Percentiles rank a stretch among this genome's conserved stretches.
phyloP scores from a whole-genome alignment of 2,329 filamentous ascomycete genomes.

The Fusarium sp. region DNA sequence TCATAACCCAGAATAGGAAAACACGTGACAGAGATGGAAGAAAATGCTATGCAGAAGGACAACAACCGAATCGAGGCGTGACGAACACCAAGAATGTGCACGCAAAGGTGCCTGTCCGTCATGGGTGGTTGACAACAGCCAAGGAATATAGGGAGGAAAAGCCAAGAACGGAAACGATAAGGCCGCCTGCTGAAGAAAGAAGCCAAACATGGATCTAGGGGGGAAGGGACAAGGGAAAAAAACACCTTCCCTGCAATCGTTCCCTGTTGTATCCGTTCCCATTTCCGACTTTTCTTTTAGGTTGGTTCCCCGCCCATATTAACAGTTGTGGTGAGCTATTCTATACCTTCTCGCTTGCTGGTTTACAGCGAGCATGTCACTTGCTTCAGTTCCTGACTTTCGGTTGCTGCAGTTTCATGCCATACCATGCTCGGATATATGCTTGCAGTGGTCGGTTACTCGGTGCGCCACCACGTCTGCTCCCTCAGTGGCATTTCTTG shows the following conservation, averaged over 20 bases:
- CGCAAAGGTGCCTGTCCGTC: conserved; percentile 3
- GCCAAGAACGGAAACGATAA: conserved; percentile 24
- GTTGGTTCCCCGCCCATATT: conserved; percentile 20
- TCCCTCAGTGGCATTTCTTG: conserved; percentile 80
- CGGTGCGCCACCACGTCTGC: conserved; percentile 75
- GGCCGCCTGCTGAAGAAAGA: conserved; percentile 30
- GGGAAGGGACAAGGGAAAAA: conserved; percentile 5
- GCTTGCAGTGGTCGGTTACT: conserved; percentile 22
- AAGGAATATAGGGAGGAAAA: conserved; percentile 5
- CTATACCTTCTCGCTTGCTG: conserved; percentile 17
- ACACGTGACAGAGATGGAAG: conserved; percentile 20
- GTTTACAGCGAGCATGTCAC: conserved; percentile 16
- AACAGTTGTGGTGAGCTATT: conserved; percentile 10
- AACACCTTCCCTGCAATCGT: conserved; percentile 32
- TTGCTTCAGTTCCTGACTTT: conserved; percentile 27
- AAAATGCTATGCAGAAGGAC: conserved; percentile 8
- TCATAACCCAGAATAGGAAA: conserved; percentile 26
- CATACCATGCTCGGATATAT: conserved; percentile 7
- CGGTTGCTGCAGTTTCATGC: conserved; percentile 6
- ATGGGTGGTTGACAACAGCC: neutral
- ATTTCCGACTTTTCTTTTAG: conserved; percentile 19
- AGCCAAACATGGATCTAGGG: conserved; percentile 23
- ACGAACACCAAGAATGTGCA: conserved; percentile 7
- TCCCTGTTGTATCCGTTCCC: conserved; percentile 30
- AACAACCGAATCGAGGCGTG: conserved; percentile 1